Base-by-base conservation (phyloP, 2,329 filamentous ascomycete species). In the Penicillium sp. region DNA sequence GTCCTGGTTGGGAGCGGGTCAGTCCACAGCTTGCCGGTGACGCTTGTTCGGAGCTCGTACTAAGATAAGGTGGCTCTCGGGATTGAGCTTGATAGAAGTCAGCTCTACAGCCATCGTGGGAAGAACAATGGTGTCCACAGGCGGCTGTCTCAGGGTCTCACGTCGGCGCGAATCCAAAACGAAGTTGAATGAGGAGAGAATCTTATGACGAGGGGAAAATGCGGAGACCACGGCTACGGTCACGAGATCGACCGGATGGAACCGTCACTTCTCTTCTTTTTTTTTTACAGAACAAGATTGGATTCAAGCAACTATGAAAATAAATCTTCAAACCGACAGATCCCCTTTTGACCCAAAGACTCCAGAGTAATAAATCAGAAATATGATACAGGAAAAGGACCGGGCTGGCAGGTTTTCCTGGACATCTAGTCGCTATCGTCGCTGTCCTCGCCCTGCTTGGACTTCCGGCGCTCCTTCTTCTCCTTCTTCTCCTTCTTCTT, bases 361-460 rank as follows among this genome's bases (percentile, higher is more conserved):
- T 68, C 65, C 65, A 45, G 53, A 51, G 43, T 47, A 48, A 56
- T 46, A 44, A 51, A 49, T 41, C 48, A 50, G 49, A 57, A 49
- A 54, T 68, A 69, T 68, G 60, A 56, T 68, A 69, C 65, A 69
- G 61, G 58, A 63, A 61, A 54, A 21, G 32, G 45, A 49, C 41
- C 44, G 36, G 37, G 35, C 37, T 20, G 36, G 36, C 29, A 33
- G 32, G 46, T 47, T 48, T 60, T 57, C 55, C 56, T 57, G 53
- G 43, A 48, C 42, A 48, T 44, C 53, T 63, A 65, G 45, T 71
- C 66, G 59, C 66, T 71, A 53, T 72, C 69, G 45, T 68, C 64
- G 45, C 81, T 84, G 71, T 88, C 83, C 58, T 84, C 84, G 64
- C 87, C 84, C 77, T 89, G 82, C 73, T 87, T 86, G 58, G 83